These are phyloP conservation scores for Orbilia ellipsospora DNA, from an alignment of 2,329 filamentous ascomycete genomes.

Conservation along the genomic window DNA sequence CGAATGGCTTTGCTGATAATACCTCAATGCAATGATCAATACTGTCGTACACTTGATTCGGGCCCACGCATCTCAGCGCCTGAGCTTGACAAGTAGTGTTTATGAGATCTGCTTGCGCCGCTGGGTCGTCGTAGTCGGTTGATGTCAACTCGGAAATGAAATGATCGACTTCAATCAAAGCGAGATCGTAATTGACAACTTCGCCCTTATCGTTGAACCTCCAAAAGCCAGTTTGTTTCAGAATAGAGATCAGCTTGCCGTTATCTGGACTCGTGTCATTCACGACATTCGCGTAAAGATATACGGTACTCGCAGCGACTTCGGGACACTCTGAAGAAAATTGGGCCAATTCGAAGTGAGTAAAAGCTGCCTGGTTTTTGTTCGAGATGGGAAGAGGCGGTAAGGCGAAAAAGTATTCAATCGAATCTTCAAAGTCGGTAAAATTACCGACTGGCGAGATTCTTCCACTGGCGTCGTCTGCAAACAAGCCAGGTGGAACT, in stretches of 20 bases:
- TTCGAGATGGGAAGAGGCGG: slow-evolving; percentile 61
- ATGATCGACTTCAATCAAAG: slow-evolving; percentile 63
- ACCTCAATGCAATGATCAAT: slow-evolving; percentile 61
- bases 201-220: slow-evolving; percentile 64
- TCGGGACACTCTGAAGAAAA: slow-evolving; percentile 62
- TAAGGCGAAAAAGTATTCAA: slow-evolving; percentile 65
- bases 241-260: slow-evolving; percentile 60
- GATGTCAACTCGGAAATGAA: slow-evolving; percentile 61
- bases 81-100: slow-evolving; percentile 61
- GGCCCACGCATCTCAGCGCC: slow-evolving; percentile 61
- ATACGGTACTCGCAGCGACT: slow-evolving; percentile 62
- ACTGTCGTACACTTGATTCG: slow-evolving; percentile 62
- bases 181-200: slow-evolving; percentile 64
- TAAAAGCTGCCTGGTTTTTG: slow-evolving; percentile 60
- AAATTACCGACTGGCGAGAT: slow-evolving; percentile 65
- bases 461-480: slow-evolving; percentile 62
- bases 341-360: slow-evolving; percentile 60
- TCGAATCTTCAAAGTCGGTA: slow-evolving; percentile 63
- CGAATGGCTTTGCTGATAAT: slow-evolving; percentile 62
- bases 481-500: slow-evolving; percentile 63
- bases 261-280: slow-evolving; percentile 60
- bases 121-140: slow-evolving; percentile 59
- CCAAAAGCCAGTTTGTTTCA: slow-evolving; percentile 66
- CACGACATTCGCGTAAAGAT: slow-evolving; percentile 61
- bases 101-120: slow-evolving; percentile 60